A percentile compares a stretch with the other conserved stretches of the same genome.
Evolutionary conservation across 139 green algal genomes (phyloP).

Genomic region (Coelastrella sp.): DNA sequence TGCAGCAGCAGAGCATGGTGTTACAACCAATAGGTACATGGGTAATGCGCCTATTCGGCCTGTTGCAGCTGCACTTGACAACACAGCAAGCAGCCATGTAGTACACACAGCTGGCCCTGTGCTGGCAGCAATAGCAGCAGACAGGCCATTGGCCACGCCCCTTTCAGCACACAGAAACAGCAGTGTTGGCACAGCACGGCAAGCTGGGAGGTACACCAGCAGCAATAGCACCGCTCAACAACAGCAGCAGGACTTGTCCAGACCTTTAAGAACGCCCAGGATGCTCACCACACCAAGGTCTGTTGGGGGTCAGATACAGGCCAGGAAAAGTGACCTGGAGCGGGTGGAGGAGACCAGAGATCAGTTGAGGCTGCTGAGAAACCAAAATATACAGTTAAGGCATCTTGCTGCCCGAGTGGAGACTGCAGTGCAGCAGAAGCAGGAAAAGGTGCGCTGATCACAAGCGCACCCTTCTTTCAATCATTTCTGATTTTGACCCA

Average conservation of each 20-base stretch:
- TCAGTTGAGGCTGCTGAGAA: constrained; percentile 19
- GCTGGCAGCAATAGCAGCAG: background rate
- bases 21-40: too few species aligned
- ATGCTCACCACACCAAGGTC: background rate
- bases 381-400: constrained; percentile 29
- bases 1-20: background rate
- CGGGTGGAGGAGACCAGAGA: background rate
- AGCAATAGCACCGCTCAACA: background rate
- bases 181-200: background rate
- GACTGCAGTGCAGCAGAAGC: constrained; percentile 1
- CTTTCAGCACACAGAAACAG: background rate
- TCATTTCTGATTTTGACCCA: too few species aligned
- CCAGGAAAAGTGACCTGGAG: background rate
- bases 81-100: constrained; percentile 1
- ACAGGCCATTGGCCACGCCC: background rate
- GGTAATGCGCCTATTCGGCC: background rate
- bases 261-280: background rate
- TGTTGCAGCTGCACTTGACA: background rate
- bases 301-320: background rate
- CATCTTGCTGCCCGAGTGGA: constrained; percentile 19
- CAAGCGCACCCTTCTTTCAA: background rate
- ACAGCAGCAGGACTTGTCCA: background rate
- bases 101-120: background rate
- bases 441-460: constrained; percentile 1
- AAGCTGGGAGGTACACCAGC: background rate